Percentiles rank a stretch among this genome's conserved stretches.
Conservation (phyloP, 2,329 filamentous ascomycete species). For the Xylariaceae sp. region DNA sequence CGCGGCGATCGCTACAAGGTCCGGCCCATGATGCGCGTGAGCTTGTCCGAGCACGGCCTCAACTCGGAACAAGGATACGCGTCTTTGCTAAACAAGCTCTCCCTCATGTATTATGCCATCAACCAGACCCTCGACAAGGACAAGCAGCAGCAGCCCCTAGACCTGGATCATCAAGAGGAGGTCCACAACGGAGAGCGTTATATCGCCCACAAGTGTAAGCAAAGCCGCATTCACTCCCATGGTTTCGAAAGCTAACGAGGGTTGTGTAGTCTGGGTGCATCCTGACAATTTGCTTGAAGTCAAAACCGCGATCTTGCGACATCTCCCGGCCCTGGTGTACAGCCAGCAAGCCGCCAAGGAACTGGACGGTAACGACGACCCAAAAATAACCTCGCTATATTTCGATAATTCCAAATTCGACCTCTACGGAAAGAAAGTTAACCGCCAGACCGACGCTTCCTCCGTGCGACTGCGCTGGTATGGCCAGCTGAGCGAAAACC, state of each 20-base stretch:
- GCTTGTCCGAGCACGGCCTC: constrained; percentile 86
- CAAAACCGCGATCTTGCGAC: constrained; percentile 92
- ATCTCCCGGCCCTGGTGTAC: constrained; percentile 89
- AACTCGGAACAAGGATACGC: constrained; percentile 91
- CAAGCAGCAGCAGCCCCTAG: constrained; percentile 50
- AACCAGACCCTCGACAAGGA: constrained; percentile 78
- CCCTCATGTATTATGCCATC: constrained; percentile 94
- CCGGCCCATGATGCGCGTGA: constrained; percentile 88
- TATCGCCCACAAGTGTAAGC: constrained; percentile 83
- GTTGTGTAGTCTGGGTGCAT: constrained; percentile 82
- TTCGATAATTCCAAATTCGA: constrained; percentile 89
- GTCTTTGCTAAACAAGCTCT: constrained; percentile 87
- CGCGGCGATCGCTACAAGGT: constrained; percentile 86
- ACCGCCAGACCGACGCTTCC: constrained; percentile 74
- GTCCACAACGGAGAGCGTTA: constrained; percentile 74
- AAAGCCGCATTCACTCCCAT: background rate
- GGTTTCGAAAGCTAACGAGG: constrained; percentile 41
- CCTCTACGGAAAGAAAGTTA: constrained; percentile 86
- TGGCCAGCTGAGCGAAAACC: constrained; percentile 78
- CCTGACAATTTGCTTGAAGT: constrained; percentile 94
- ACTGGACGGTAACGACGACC: constrained; percentile 80
- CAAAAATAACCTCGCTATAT: constrained; percentile 93
- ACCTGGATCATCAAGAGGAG: constrained; percentile 61
- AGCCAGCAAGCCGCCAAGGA: constrained; percentile 86
- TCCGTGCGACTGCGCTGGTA: constrained; percentile 93